Evolutionary conservation across 768 basidiomycete genomes (phyloP).

Genomic region (Dentipellis fragilis): DNA sequence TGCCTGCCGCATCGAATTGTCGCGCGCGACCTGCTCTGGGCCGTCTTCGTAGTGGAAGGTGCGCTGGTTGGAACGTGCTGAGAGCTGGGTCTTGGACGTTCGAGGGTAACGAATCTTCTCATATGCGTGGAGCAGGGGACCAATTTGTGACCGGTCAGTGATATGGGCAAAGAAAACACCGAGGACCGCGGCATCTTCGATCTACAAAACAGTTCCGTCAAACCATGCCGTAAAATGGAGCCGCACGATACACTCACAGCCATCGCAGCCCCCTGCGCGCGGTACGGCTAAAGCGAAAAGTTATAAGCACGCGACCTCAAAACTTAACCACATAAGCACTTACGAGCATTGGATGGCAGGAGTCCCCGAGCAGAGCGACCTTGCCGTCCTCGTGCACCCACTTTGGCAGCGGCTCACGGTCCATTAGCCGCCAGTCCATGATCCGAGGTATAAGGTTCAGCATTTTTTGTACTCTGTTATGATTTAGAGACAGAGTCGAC

Average conservation of each 20-base stretch:
- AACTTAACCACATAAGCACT: not conserved
- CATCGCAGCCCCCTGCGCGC: constrained; percentile 22
- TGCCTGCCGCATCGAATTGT: constrained; percentile 16
- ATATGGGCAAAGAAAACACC: constrained; percentile 18
- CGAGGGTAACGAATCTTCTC: constrained; percentile 14
- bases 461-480: constrained; percentile 13
- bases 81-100: constrained; percentile 15
- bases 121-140: constrained; percentile 15
- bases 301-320: not conserved
- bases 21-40: constrained; percentile 16
- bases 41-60: constrained; percentile 21
- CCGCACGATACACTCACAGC: constrained; percentile 5
- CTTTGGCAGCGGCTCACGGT: constrained; percentile 15
- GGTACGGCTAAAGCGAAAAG: constrained; percentile 13
- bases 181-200: constrained; percentile 20
- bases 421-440: constrained; percentile 19
- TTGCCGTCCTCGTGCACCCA: constrained; percentile 17
- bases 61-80: constrained; percentile 17
- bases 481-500: not conserved
- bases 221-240: not conserved
- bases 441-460: constrained; percentile 15
- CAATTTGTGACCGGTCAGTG: constrained; percentile 12
- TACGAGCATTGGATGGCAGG: constrained; percentile 19
- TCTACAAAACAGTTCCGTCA: not conserved
- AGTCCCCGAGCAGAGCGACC: constrained; percentile 17